A percentile compares a stretch with the other conserved stretches of the same genome.
Conservation (phyloP, 768 basidiomycete species). For the Paxillus involutus region DNA sequence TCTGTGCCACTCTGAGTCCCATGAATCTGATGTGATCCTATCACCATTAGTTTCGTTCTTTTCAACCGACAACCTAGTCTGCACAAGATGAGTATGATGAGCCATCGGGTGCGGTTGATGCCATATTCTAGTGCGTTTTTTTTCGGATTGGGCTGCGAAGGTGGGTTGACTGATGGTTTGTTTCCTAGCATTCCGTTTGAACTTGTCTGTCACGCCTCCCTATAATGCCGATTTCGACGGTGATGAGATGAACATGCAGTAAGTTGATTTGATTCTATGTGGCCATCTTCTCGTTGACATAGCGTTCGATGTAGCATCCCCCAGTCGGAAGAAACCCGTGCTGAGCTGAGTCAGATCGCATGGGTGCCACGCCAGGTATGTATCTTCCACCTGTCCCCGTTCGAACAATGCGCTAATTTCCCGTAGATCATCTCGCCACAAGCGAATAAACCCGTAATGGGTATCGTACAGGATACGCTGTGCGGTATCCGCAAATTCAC, state of each 20-base stretch:
- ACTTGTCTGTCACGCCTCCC: conserved; percentile 96
- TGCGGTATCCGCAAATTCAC: conserved; percentile 98
- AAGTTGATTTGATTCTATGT: conserved; percentile 37
- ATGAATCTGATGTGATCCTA: neutral
- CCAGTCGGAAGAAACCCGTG: conserved; percentile 97
- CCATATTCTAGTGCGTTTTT: conserved; percentile 87
- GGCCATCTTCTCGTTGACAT: conserved; percentile 7
- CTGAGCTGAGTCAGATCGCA: conserved; percentile 96
- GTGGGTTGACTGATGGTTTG: conserved; percentile 17
- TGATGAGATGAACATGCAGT: conserved; percentile 99
- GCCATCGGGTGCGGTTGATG: conserved; percentile 95
- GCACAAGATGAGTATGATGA: conserved; percentile 99
- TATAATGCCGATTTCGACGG: conserved; percentile 99
- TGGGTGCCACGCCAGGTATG: conserved; percentile 96
- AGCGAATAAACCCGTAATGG: conserved; percentile 99
- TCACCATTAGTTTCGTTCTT: conserved; percentile 36
- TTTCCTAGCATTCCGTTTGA: conserved; percentile 85
- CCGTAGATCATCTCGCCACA: conserved; percentile 95
- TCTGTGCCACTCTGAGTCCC: neutral
- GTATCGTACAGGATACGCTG: conserved; percentile 97
- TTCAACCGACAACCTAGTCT: conserved; percentile 98
- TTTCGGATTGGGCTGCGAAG: neutral
- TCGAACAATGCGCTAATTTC: neutral
- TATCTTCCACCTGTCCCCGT: neutral
- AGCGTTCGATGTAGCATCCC: conserved; percentile 66